Base-by-base conservation (phyloP, 257 asterid species). In the Capsicum pubescens region DNA sequence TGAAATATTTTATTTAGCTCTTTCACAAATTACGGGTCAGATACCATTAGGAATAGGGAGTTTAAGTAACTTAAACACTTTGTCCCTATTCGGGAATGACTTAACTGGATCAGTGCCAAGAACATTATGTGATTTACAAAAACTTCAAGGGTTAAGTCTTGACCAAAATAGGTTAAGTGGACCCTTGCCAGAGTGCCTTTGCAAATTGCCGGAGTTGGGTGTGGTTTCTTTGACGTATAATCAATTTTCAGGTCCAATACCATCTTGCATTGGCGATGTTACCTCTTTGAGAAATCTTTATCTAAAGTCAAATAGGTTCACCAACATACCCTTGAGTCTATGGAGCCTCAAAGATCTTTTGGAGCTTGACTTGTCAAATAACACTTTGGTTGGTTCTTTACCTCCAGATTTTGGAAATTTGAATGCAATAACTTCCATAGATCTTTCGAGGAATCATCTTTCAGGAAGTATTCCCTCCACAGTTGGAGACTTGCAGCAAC, bases 31-130 rank as follows among this genome's bases (percentile, higher is more conserved):
- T 71, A 78, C 42, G 19, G 90, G 92, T 0, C 39, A 35, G 5
- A 87, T 89, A 35, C 92, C 90, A 0, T 55, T 50, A 50, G 89
- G 87, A 71, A 67, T 87, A n/a, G 90, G 89, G 21, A 89, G 86
- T 86, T 81, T 89, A 80, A 87, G 87, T 60, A 84, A 87, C 86
- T 79, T 89, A 87, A 74, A 66, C 57, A 0, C 71, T 21, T 74
- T 89, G 42, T 7, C 3, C 21, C 64, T 89, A 46, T 15, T 7
- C 50, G 85, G 83, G 10, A 87, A 87, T 85, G 83, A 84, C 52
- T 79, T 89, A 26, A 84, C 79, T 35, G 89, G 90, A 76, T 69
- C 36, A 56, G 81, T 87, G 16, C 90, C 90, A 13, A 6, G 64
- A 36, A 86, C 77, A 84, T 44, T 83, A 2, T 86, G 88, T 46